Base-by-base conservation (phyloP, 2,329 filamentous ascomycete species). In the Keithomyces neogunnii region DNA sequence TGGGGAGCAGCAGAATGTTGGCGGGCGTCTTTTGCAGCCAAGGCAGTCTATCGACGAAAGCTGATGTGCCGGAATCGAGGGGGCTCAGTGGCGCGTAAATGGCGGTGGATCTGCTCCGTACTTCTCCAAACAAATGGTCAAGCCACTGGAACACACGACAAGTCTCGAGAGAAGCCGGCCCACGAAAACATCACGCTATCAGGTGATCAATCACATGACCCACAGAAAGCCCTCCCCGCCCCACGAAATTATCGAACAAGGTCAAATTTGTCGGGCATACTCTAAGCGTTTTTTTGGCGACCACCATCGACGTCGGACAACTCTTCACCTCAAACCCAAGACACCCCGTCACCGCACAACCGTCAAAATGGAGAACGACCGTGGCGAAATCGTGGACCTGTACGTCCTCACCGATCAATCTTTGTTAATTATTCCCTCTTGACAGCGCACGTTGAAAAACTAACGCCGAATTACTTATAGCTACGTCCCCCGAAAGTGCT, bases 301-400 rank as follows among this genome's bases (percentile, higher is more conserved):
- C 19, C 60, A 56, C 62, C 56, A 61, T 56, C 57, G 56, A 54
- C 60, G 62, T 57, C 62, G 57, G 62, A 60, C 58, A 55, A 62
- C 48, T 32, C 39, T 45, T 50, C 51, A 48, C 40, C 54, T 40
- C 53, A 54, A 55, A 44, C 59, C 61, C 59, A 56, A 57, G 59
- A 61, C 63, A 55, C 55, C 58, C 56, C 57, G 48, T 53, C 57
- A 59, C 55, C 48, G 50, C 59, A 59, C 58, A 44, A 64, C 67
- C 69, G 74, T 69, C 71, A 91, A 82, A 78, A 99, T 97, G 93
- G 93, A 99, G 85, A 99, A 99, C 90, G 93, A 97, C 82, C 90
- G 90, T 80, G 92, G 92, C 81, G 90, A 97, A 78, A 91, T 96
- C 80, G 93, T 97, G 76, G 92, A 97, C 81, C 90, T 96, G 89